phyloP scores from a whole-genome alignment of 768 basidiomycete species.

The Pisolithus sp. region DNA sequence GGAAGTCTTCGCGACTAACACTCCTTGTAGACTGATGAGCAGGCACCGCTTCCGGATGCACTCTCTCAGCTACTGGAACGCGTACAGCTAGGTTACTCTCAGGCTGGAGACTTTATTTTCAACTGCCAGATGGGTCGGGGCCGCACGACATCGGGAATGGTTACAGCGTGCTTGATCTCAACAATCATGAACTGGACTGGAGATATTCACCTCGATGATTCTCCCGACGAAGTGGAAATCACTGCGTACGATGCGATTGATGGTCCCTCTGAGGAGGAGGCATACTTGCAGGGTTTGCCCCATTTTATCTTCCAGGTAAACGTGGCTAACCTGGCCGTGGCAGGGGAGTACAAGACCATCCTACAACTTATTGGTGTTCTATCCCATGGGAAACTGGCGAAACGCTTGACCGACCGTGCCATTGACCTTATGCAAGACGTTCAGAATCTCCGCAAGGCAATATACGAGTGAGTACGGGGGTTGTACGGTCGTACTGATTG shows the following conservation, averaged over 20 bases:
- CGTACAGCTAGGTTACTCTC: constrained; percentile 49
- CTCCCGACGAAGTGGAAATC: constrained; percentile 29
- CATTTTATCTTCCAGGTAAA: background rate
- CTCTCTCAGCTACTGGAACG: constrained; percentile 74
- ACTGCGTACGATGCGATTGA: constrained; percentile 65
- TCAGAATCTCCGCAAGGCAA: constrained; percentile 91
- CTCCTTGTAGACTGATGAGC: constrained; percentile 81
- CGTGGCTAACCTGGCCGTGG: background rate
- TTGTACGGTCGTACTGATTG: background rate
- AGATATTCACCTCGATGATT: constrained; percentile 31
- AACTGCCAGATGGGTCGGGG: constrained; percentile 97
- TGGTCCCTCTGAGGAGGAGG: constrained; percentile 82
- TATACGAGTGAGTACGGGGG: constrained; percentile 70
- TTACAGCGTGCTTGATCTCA: constrained; percentile 80
- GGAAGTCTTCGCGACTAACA: constrained; percentile 2
- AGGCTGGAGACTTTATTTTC: constrained; percentile 78
- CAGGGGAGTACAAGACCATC: constrained; percentile 96
- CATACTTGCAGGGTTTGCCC: constrained; percentile 71
- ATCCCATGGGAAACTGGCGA: constrained; percentile 88
- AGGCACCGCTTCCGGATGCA: constrained; percentile 87
- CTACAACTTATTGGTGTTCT: constrained; percentile 89
- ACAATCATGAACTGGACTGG: constrained; percentile 58
- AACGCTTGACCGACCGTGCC: constrained; percentile 80
- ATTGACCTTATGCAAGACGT: constrained; percentile 95
- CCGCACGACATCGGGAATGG: constrained; percentile 95